Percentiles rank a stretch among this genome's conserved stretches.
phyloP scores from a whole-genome alignment of 1,139 yeast genomes.

The Lodderomyces theae region DNA sequence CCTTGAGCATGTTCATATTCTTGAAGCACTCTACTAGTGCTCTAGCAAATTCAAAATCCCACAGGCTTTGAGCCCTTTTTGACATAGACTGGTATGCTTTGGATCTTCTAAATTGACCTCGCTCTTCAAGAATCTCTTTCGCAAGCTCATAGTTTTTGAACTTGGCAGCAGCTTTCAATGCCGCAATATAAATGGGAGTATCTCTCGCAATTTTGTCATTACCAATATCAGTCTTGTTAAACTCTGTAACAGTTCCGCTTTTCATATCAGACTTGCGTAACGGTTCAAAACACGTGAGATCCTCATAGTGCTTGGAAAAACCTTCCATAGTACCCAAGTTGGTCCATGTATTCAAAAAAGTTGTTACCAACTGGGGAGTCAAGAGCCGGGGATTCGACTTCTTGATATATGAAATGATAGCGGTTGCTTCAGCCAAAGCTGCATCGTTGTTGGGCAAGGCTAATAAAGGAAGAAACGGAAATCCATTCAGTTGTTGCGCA shows the following conservation, averaged over 20 bases:
- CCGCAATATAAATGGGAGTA: conserved; percentile 56
- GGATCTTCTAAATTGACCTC: conserved; percentile 71
- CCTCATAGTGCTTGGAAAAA: not conserved
- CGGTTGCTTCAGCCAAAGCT: conserved; percentile 72
- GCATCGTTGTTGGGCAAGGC: conserved; percentile 40
- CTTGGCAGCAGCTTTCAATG: conserved; percentile 63
- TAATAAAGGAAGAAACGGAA: conserved; percentile 69
- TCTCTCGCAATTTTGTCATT: conserved; percentile 44
- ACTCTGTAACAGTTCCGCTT: not conserved
- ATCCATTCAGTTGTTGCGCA: conserved; percentile 25
- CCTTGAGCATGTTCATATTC: conserved; percentile 52
- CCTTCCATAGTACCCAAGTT: not conserved
- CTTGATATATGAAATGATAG: conserved; percentile 62
- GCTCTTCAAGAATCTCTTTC: conserved; percentile 66
- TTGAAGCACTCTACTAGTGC: conserved; percentile 58
- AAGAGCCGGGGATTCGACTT: conserved; percentile 42
- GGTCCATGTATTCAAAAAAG: conserved; percentile 49
- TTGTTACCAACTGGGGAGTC: conserved; percentile 41
- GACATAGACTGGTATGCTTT: conserved; percentile 40
- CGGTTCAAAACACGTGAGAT: not conserved
- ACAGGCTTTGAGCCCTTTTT: conserved; percentile 37
- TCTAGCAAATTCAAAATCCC: conserved; percentile 69
- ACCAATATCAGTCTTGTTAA: no score
- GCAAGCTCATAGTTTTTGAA: conserved; percentile 57
- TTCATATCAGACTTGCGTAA: not conserved